Evolutionary conservation across 768 basidiomycete species (phyloP).

Genomic region (Cystofilobasidium macerans): DNA sequence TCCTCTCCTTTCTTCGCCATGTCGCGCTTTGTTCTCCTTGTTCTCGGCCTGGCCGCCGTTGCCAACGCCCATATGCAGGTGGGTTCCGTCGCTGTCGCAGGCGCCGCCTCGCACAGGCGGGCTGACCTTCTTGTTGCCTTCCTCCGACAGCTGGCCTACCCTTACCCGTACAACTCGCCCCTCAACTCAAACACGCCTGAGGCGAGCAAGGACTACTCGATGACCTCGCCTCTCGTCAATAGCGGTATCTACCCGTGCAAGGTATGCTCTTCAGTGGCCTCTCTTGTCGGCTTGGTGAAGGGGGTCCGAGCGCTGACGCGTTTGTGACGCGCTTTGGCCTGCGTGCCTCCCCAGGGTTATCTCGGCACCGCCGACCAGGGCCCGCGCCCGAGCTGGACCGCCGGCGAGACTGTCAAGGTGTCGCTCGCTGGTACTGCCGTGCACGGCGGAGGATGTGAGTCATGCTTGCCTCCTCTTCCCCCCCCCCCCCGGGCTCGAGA

Average conservation of each 20-base stretch:
- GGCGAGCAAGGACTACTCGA: slow-evolving; percentile 35
- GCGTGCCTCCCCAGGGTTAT: slow-evolving; percentile 11
- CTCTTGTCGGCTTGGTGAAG: too few relatives aligned
- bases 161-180: slow-evolving; percentile 26
- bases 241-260: slow-evolving; percentile 40
- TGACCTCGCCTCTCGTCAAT: slow-evolving; percentile 35
- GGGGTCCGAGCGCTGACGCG: too few relatives aligned
- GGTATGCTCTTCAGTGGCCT: not conserved
- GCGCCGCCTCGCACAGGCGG: too few relatives aligned
- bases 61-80: slow-evolving; percentile 29
- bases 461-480: not conserved
- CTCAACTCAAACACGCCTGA: slow-evolving; percentile 32
- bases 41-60: slow-evolving; percentile 1
- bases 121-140: too few relatives aligned
- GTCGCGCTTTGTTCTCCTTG: not conserved
- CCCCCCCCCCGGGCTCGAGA: not conserved
- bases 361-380: slow-evolving; percentile 32
- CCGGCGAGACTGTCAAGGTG: slow-evolving; percentile 34
- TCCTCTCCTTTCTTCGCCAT: not conserved
- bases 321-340: not conserved
- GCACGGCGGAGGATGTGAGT: slow-evolving; percentile 38
- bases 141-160: slow-evolving; percentile 26
- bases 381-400: slow-evolving; percentile 29
- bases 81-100: too few relatives aligned
- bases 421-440: slow-evolving; percentile 35